Evolutionary conservation across 192 early-diverging fungal species (phyloP).

Genomic region (Coemansia sp.): DNA sequence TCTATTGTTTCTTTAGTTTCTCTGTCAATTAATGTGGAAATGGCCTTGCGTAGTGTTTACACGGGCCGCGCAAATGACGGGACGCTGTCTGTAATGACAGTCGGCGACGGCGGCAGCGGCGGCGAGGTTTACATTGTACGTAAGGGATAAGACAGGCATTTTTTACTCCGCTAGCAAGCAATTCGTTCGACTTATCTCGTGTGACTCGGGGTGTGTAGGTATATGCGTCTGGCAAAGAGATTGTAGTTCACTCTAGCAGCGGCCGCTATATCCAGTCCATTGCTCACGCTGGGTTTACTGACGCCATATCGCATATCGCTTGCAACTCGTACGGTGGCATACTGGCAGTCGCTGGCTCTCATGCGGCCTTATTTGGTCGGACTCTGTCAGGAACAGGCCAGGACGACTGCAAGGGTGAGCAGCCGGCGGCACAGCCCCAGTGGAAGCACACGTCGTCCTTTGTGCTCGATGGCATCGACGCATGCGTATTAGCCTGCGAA

Average conservation of each 20-base stretch:
- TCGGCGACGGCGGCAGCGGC: neutral
- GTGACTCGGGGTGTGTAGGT: conserved; percentile 15
- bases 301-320: conserved; percentile 15
- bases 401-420: neutral
- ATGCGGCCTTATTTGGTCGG: conserved; percentile 15
- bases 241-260: conserved; percentile 29
- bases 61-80: conserved; percentile 49
- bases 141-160: neutral
- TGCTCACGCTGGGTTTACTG: conserved; percentile 12
- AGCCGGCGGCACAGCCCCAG: neutral
- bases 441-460: conserved; percentile 24
- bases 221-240: conserved; percentile 47
- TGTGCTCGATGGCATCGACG: neutral
- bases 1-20: neutral
- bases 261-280: conserved; percentile 36
- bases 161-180: neutral
- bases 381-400: neutral
- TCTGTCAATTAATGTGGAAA: conserved; percentile 11
- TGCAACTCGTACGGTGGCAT: conserved; percentile 17
- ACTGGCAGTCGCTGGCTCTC: conserved; percentile 18
- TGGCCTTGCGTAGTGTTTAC: conserved; percentile 43
- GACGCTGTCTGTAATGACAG: conserved; percentile 17
- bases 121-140: conserved; percentile 48
- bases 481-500: conserved; percentile 2
- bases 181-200: neutral